Evolutionary conservation across 805 yeast genomes (phyloP).

Genomic region (Starmerella sp.): DNA sequence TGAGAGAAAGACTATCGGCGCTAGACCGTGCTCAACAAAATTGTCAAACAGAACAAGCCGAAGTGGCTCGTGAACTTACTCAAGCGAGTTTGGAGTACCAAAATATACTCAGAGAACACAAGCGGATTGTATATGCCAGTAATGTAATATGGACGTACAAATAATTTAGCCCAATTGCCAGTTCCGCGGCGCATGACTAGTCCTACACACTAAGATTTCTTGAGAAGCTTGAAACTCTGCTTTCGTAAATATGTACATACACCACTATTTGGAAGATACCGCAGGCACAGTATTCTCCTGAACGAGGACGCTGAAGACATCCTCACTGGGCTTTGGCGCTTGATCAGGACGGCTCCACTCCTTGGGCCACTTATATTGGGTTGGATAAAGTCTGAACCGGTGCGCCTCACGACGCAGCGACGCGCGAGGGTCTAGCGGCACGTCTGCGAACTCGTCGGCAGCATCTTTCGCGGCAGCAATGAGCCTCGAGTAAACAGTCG

Average conservation of each 20-base stretch:
- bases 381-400: slow-evolving; percentile 29
- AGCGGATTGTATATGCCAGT: no score
- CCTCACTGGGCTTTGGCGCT: slow-evolving; percentile 43
- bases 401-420: slow-evolving; percentile 32
- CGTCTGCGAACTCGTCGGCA: slow-evolving; percentile 53
- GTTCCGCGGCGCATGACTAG: no score
- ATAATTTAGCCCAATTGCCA: no score
- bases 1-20: no score
- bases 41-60: no score
- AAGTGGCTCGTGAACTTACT: no score
- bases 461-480: slow-evolving; percentile 57
- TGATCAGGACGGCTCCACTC: slow-evolving; percentile 69
- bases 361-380: slow-evolving; percentile 50
- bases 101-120: no score
- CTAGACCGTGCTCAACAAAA: no score
- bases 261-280: background rate
- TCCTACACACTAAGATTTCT: no score
- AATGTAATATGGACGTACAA: no score
- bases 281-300: background rate
- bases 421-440: slow-evolving; percentile 75
- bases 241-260: background rate
- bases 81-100: no score
- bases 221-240: no score
- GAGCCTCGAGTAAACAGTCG: slow-evolving; percentile 51
- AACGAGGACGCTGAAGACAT: slow-evolving; percentile 13